Base-by-base conservation (phyloP, 257 asterid species). In the Fraxinus cuspidata region DNA sequence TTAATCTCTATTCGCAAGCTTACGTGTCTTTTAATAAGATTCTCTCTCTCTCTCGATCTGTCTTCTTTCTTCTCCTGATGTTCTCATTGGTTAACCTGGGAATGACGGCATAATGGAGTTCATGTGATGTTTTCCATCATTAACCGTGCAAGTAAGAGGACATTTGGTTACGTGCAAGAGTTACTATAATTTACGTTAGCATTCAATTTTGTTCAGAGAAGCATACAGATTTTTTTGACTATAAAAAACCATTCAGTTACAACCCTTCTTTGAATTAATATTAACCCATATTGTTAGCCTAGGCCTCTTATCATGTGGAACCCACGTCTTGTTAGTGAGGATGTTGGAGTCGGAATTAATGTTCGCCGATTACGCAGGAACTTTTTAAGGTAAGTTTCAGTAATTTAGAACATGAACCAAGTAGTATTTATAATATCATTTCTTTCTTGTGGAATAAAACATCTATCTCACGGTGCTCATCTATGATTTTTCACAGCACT, bases 241-340 rank as follows among this genome's bases (percentile, higher is more conserved):
- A 23, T 18, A 69, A 72, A 40, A 51, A 29, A 58, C 56, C 42
- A 42, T 60, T 70, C 25, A 74, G 71, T 74, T 79, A 56, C 63
- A 73, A 78, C 71, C 25, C 67, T 74, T 58, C 76, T 67, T 78
- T 80, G 84, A 73, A 66, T 78, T 81, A 72, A 77, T 87, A 79
- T 80, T 73, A 70, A 74, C 73, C 80, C 73, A 51, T 81, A 74
- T 78, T 86, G 83, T 85, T 90, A 94, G 99, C 97, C 97, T 88
- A 94, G 97, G 90, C 97, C 99, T 85, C 97, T 94, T 80, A 87
- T 94, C 92, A 94, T 94, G 99, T 94, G 99, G 99, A 94, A 94
- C 79, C 98, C 99, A 1, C 94, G 94, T 83, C 97, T 94, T 85
- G 67, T 94, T 72, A 94, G 99, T 80, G 97, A 91, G 86, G 99